Conservation (phyloP, 495 filamentous ascomycete genomes). For the Niebla homalea region DNA sequence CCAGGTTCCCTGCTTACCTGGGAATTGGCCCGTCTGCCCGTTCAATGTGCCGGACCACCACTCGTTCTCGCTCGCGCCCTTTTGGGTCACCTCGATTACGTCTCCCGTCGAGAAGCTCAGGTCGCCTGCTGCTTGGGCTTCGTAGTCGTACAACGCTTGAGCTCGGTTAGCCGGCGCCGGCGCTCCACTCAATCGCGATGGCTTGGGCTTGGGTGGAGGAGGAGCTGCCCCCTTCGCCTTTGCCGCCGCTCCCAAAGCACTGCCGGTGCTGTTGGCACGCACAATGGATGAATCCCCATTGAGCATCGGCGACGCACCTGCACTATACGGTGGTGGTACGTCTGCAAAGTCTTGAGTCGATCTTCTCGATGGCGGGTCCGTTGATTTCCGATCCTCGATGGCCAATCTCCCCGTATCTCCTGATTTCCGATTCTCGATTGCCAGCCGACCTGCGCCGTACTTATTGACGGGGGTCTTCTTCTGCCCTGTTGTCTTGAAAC, state of each 20-base stretch:
- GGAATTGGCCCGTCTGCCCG: constrained; percentile 81
- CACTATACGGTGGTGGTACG: constrained; percentile 57
- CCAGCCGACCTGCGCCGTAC: constrained; percentile 32
- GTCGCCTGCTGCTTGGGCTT: constrained; percentile 89
- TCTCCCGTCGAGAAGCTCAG: constrained; percentile 86
- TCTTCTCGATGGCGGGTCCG: constrained; percentile 19
- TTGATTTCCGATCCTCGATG: constrained; percentile 16
- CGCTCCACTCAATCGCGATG: constrained; percentile 53
- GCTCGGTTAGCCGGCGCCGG: constrained; percentile 51
- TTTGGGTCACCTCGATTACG: constrained; percentile 70
- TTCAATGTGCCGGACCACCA: constrained; percentile 83
- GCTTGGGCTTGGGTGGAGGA: constrained; percentile 87
- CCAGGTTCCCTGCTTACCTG: constrained; percentile 49
- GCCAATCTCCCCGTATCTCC: constrained; percentile 23
- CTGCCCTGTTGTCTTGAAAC: constrained; percentile 74
- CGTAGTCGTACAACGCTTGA: constrained; percentile 85
- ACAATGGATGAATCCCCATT: constrained; percentile 22
- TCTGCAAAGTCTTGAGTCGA: constrained; percentile 38
- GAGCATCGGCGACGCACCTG: constrained; percentile 21
- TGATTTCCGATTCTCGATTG: constrained; percentile 21
- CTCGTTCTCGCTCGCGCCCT: constrained; percentile 81
- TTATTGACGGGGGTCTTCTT: constrained; percentile 37
- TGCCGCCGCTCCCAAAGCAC: constrained; percentile 47
- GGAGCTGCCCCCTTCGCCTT: constrained; percentile 73
- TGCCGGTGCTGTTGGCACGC: constrained; percentile 44